phyloP scores from a whole-genome alignment of 2,329 filamentous ascomycete genomes.

The Neoarthrinium moseri region DNA sequence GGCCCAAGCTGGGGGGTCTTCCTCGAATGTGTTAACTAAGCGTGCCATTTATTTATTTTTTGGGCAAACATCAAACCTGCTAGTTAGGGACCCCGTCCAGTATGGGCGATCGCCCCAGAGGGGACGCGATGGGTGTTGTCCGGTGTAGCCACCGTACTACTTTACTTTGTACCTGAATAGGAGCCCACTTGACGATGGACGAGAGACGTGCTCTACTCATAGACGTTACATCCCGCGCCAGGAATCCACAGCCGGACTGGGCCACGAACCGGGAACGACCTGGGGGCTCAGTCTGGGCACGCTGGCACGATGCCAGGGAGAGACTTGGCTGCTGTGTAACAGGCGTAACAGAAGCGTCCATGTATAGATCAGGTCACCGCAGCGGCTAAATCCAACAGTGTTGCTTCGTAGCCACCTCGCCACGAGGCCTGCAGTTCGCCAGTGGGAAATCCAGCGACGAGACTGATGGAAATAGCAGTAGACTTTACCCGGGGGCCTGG shows the following conservation, averaged over 20 bases:
- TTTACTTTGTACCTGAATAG: neutral
- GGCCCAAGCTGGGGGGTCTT: neutral
- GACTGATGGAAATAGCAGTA: neutral
- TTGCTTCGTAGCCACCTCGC: neutral
- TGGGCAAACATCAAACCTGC: too few relatives aligned
- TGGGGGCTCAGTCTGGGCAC: neutral
- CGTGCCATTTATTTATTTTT: neutral
- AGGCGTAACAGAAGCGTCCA: constrained; percentile 3
- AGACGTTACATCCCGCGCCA: too few relatives aligned
- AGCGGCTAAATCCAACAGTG: constrained; percentile 1
- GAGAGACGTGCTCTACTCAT: too few relatives aligned
- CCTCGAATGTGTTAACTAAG: neutral
- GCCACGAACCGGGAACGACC: neutral
- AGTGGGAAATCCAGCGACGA: neutral
- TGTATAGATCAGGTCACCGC: neutral
- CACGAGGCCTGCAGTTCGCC: neutral
- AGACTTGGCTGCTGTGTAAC: neutral
- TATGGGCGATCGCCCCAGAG: too few relatives aligned
- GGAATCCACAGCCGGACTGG: too few relatives aligned
- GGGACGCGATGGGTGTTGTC: too few relatives aligned
- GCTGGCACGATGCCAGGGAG: neutral
- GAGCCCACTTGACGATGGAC: too few relatives aligned
- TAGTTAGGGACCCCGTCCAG: neutral
- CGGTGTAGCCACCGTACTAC: neutral
- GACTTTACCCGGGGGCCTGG: constrained; percentile 4